Evolutionary conservation across 1,284 basidiomycete genomes (phyloP).

Genomic region (Schizophyllum amplum): DNA sequence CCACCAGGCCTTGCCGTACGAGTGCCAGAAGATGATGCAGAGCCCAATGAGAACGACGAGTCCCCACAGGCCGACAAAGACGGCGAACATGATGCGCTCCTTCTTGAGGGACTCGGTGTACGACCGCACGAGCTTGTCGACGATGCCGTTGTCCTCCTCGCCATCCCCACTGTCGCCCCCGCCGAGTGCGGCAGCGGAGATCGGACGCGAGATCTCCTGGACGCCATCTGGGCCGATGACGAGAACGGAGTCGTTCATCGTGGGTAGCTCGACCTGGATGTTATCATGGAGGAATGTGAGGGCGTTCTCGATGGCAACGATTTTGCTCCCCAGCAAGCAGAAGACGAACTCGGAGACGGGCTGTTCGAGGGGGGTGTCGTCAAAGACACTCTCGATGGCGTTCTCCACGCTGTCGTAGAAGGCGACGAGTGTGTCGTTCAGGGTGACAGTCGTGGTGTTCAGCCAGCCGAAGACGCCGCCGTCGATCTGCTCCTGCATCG

Average conservation of each 20-base stretch:
- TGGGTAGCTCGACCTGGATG: constrained; percentile 70
- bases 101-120: constrained; percentile 71
- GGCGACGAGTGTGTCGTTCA: constrained; percentile 73
- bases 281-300: constrained; percentile 91
- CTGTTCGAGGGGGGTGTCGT: constrained; percentile 71
- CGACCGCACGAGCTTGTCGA: constrained; percentile 64
- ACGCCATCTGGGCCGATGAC: constrained; percentile 65
- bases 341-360: constrained; percentile 83
- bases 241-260: constrained; percentile 66
- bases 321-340: constrained; percentile 87
- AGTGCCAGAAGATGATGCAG: constrained; percentile 56
- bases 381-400: constrained; percentile 67
- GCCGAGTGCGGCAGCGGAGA: constrained; percentile 73
- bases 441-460: constrained; percentile 80
- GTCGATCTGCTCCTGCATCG: constrained; percentile 73
- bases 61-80: constrained; percentile 78
- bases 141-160: constrained; percentile 51
- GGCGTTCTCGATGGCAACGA: constrained; percentile 78
- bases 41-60: constrained; percentile 71
- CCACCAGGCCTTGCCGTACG: constrained; percentile 38
- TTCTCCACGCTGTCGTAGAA: constrained; percentile 73
- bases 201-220: constrained; percentile 70
- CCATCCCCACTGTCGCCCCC: constrained; percentile 21
- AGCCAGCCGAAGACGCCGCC: constrained; percentile 90
- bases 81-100: constrained; percentile 75